Base-by-base conservation (phyloP, 192 early-diverging fungal species). In the Entophlyctis helioformis region DNA sequence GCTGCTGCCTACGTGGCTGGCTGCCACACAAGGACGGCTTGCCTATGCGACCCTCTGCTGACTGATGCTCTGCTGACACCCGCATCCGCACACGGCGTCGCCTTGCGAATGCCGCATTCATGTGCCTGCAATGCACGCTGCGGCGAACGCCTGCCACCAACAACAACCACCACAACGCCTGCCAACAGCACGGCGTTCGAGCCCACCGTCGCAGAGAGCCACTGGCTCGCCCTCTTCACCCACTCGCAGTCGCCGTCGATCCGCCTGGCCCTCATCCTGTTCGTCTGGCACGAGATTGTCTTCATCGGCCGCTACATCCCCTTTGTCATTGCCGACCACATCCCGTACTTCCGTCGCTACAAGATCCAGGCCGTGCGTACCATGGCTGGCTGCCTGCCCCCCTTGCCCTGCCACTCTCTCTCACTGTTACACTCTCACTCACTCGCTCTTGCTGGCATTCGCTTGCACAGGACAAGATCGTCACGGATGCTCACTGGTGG, bases 221-320 rank as follows among this genome's bases (percentile, higher is more conserved):
- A 46, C 26, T 70, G 67, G 67, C 32, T 60, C 26, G 9, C 8
- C 19, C 22, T 62, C 21, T 71, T 71, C 34, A 29, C 56, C 16
- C 46, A 50, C 39, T 41, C 40, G 19, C 33, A 50, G 42, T 45
- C 62, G 39, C 60, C 63, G 16, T 39, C 50, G 22, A 12, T 63
- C 26, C 50, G 40, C 16, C 48, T 71, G 18, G 63, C 84, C 20
- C 42, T 83, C 12, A 60, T 89, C 32, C 66, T 85, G 29, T 91
- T 96, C 59, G 24, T 77, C 24, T 79, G 87, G 71, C 89, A 96
- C 72, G 87, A 96, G 64, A 38, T 85, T 32, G 86, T 90, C 45
- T 93, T 87, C 66, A 93, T 89, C 71, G 82, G 78, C n/a, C 82
- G 89, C 20, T 90, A 81, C 61, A 22, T 91, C n/a, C 91, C 91